Base-by-base conservation (phyloP, 352 stramenopile species). In the Phytophthora pinifolia region DNA sequence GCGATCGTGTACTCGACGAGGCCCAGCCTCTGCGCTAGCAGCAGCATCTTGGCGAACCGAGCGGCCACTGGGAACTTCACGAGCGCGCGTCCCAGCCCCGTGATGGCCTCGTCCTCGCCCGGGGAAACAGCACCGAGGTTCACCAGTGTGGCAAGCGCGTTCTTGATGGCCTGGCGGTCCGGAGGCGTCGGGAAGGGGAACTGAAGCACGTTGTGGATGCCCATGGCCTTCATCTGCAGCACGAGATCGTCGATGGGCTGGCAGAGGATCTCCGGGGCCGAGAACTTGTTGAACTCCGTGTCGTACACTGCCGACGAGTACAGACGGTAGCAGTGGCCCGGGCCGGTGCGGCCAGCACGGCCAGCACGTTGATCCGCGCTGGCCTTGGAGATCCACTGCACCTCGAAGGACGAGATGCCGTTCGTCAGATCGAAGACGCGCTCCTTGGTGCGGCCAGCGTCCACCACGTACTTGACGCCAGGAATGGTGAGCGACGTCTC, bases 301-400 rank as follows among this genome's bases (percentile, higher is more conserved):
- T 97, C 82, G 69, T 96, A 99, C 42, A 99, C 92, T 12, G 90
- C 95, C 12, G 91, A 97, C 9, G 91, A 98, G 66, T 98, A 99
- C 36, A 99, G 70, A 17, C 97, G 88, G 62, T 99, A 99, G 55
- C 96, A 99, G 70, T 99, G 97, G 10, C 98, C 98, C 0, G 97
- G 96, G 2, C 96, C 94, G 1, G 89, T 97, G 44, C 94, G 86
- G 15, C 98, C 98, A 9, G 97, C 97, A 54, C 98, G 94, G 59
- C 98, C 98, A 4, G 95, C 93, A 39, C 98, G 83, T 69, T 95
- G 85, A 46, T 92, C 79, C 3, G 85, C 85, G 18, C 81, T 91
- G 8, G 83, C 83, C 59, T 95, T 92, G 3, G 83, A 94, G 54
- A 94, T 89, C 82, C 76, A 96, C 62, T 92, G 74, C 22, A 98